Evolutionary conservation across 371 early-diverging fungal genomes (phyloP).

Genomic region (Mucor irregularis): DNA sequence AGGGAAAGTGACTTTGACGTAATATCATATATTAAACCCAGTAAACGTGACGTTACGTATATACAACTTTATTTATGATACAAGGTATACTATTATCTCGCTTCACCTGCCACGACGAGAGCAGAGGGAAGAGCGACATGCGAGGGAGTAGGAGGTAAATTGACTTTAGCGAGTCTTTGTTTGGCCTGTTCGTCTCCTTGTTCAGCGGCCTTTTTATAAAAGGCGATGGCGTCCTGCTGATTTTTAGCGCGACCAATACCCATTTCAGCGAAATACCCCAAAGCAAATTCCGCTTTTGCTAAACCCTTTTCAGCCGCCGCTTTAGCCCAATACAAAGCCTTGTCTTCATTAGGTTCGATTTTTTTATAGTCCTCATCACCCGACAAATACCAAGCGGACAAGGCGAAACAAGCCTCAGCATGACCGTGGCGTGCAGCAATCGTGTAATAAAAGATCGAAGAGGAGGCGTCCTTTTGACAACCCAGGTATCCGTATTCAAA

Average conservation of each 20-base stretch:
- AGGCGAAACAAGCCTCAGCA: conserved; percentile 81
- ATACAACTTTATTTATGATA: too few species aligned
- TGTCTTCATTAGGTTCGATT: conserved; percentile 72
- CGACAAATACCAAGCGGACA: conserved; percentile 88
- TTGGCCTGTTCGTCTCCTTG: conserved; percentile 77
- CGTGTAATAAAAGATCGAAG: conserved; percentile 69
- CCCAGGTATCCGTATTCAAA: conserved; percentile 76
- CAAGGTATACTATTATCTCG: too few species aligned
- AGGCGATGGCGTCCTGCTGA: conserved; percentile 64
- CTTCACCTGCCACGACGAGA: too few species aligned
- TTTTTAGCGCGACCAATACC: conserved; percentile 74
- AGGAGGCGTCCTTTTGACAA: conserved; percentile 57
- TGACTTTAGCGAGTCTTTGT: background rate
- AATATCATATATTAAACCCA: too few species aligned
- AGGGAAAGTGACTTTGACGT: too few species aligned
- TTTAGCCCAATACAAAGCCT: conserved; percentile 84
- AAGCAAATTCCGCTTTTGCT: conserved; percentile 84
- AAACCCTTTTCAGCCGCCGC: conserved; percentile 80
- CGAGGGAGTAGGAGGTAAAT: too few species aligned
- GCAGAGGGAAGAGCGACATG: too few species aligned
- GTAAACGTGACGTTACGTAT: too few species aligned
- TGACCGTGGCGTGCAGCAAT: conserved; percentile 85
- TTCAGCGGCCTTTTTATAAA: conserved; percentile 79
- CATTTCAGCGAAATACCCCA: conserved; percentile 82
- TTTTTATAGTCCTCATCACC: conserved; percentile 67